Evolutionary conservation across 306 rosid genomes (phyloP).

Genomic region (Castanea crenata): DNA sequence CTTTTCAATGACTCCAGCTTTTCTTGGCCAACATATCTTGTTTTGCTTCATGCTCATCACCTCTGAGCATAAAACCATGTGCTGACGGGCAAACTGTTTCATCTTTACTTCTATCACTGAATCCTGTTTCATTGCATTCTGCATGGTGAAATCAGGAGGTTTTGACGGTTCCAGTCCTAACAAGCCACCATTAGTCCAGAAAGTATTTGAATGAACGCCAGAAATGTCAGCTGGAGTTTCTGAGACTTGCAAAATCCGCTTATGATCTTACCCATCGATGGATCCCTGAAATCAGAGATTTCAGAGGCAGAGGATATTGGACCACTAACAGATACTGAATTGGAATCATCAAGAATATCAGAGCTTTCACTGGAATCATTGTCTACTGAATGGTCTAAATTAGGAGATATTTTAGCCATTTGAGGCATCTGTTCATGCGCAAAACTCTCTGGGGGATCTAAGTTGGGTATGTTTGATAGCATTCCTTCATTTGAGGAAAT

Average conservation of each 20-base stretch:
- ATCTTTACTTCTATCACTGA: conserved; percentile 24
- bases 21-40: conserved; percentile 24
- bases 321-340: conserved; percentile 37
- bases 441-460: conserved; percentile 24
- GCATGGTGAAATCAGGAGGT: conserved; percentile 67
- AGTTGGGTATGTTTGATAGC: conserved; percentile 16
- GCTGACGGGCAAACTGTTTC: conserved; percentile 31
- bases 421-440: conserved; percentile 33
- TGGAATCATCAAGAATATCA: conserved; percentile 27
- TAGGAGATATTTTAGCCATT: conserved; percentile 22
- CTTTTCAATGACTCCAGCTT: conserved; percentile 24
- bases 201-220: conserved; percentile 48
- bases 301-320: conserved; percentile 30
- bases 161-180: conserved; percentile 97
- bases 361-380: conserved; percentile 11
- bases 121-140: conserved; percentile 45
- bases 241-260: conserved; percentile 37
- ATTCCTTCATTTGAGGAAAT: conserved; percentile 33
- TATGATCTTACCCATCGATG: conserved; percentile 28
- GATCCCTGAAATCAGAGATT: conserved; percentile 34
- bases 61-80: conserved; percentile 34
- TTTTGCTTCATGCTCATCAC: conserved; percentile 29
- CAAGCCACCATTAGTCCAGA: conserved; percentile 98
- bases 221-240: conserved; percentile 44
- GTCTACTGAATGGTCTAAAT: conserved; percentile 30